A percentile compares a stretch with the other conserved stretches of the same genome.
phyloP scores from a whole-genome alignment of 495 filamentous ascomycete species.

The Daldinia grandis region DNA sequence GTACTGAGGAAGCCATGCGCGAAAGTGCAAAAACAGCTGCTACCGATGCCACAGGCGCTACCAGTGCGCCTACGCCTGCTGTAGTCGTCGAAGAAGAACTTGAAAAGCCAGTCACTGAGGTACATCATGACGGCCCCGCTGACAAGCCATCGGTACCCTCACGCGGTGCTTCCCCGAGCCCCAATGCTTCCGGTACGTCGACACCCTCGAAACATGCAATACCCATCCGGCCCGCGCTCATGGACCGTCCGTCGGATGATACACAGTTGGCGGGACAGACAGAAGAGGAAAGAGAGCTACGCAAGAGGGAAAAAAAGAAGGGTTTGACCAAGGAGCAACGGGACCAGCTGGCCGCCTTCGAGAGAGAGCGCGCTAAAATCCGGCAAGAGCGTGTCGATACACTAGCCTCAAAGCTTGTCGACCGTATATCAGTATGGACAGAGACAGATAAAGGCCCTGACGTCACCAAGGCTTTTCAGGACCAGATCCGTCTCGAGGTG shows the following conservation, averaged over 20 bases:
- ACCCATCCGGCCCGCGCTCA: constrained; percentile 82
- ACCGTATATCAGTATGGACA: constrained; percentile 94
- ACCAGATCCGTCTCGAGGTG: constrained; percentile 92
- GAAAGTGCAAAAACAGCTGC: constrained; percentile 55
- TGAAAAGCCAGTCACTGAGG: constrained; percentile 31
- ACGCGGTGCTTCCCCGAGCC: constrained; percentile 46
- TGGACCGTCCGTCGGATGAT: constrained; percentile 89
- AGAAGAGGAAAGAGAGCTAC: constrained; percentile 74
- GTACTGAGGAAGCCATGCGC: constrained; percentile 50
- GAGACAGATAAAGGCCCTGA: constrained; percentile 91
- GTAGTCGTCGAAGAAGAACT: constrained; percentile 59
- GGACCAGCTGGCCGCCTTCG: constrained; percentile 87
- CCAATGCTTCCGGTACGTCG: constrained; percentile 65
- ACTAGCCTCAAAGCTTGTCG: constrained; percentile 82
- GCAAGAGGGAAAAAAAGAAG: constrained; percentile 86
- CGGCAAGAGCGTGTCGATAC: constrained; percentile 92
- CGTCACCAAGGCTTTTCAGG: constrained; percentile 87
- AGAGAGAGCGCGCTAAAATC: constrained; percentile 81
- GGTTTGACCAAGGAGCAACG: constrained; percentile 86
- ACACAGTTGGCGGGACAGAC: constrained; percentile 72
- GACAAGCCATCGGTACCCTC: constrained; percentile 43
- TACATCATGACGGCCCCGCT: constrained; percentile 33
- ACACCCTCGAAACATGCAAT: constrained; percentile 57
- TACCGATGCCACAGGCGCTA: constrained; percentile 27
- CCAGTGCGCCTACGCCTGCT: constrained; percentile 39